Evolutionary conservation across 805 yeast species (phyloP).

Genomic region (Pichia kluyveri): DNA sequence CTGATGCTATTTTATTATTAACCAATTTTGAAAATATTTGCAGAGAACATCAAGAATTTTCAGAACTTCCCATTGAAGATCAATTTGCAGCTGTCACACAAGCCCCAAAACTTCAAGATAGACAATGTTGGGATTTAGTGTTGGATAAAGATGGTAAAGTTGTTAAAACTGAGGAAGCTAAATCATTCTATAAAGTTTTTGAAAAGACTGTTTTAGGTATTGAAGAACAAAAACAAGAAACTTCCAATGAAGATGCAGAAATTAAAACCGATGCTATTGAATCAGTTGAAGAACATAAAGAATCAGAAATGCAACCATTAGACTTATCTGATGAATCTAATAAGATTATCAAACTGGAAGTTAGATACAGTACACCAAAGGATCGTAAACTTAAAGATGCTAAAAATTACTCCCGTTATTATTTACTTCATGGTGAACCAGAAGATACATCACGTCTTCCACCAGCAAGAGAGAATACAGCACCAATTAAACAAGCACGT

Average conservation of each 20-base stretch:
- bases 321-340: neutral
- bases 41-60: slow-evolving; percentile 5
- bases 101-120: slow-evolving; percentile 8
- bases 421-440: slow-evolving; percentile 66
- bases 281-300: neutral
- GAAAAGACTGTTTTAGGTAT: neutral
- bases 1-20: slow-evolving; percentile 4
- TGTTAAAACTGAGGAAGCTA: slow-evolving; percentile 5
- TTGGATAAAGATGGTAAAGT: slow-evolving; percentile 1
- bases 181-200: neutral
- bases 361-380: slow-evolving; percentile 41
- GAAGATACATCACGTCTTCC: slow-evolving; percentile 28
- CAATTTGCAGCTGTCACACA: slow-evolving; percentile 4
- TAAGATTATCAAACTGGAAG: slow-evolving; percentile 7
- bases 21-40: slow-evolving; percentile 6
- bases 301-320: neutral
- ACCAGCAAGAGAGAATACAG: slow-evolving; percentile 13
- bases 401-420: slow-evolving; percentile 50
- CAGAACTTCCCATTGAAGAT: slow-evolving; percentile 3
- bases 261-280: no score
- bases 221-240: neutral
- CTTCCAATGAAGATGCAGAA: no score
- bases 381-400: slow-evolving; percentile 55
- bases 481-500: neutral
- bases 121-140: slow-evolving; percentile 11